Evolutionary conservation across 2,329 filamentous ascomycete genomes (phyloP), one percentile per base, ranked within the genome.

Genomic region (Parascedosporium putredinis): DNA sequence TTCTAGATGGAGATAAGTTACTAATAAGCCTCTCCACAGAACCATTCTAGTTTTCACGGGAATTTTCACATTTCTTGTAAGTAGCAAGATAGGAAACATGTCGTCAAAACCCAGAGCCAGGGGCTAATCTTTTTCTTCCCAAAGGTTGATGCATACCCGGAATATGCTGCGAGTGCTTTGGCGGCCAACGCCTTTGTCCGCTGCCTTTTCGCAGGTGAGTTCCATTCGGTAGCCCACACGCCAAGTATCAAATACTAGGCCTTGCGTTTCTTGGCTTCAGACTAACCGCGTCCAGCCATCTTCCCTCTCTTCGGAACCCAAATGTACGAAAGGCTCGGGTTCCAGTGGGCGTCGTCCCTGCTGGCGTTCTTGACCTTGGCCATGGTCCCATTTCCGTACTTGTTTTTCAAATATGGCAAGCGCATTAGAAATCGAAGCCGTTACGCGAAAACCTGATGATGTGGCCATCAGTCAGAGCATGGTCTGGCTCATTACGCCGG

Each of bases 1-100:
- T n/a, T n/a, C n/a, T n/a, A n/a, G n/a, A n/a, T n/a, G n/a, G n/a
- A n/a, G n/a, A n/a, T n/a, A n/a, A n/a, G n/a, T n/a, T n/a, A n/a
- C n/a, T n/a, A n/a, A n/a, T n/a, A n/a, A n/a, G n/a, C n/a, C n/a
- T 31, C 27, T 6, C 12, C 6, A 31, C 27, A 31, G 27, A 12
- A 31, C 27, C 3, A 14, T 45, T 5, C 42, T 94, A 51, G 80
- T 85, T 25, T 96, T 88, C 66, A 83, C 80, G 51, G 88, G 88
- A 48, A 80, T 94, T 56, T 95, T 95, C 65, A 94, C 88, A 10
- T 95, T 94, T 67, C 70, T 94, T 55, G 88, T 91, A 64, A 67
- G 73, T 71, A 42, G n/a, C n/a, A n/a, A n/a, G n/a, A n/a, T n/a
- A n/a, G n/a, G n/a, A n/a, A n/a, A n/a, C n/a, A n/a, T n/a, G n/a